Percentiles rank a stretch among this genome's conserved stretches.
These are phyloP conservation scores for Linaria vulgaris DNA, from an alignment of 257 asterid genomes.

Conservation along the genomic window DNA sequence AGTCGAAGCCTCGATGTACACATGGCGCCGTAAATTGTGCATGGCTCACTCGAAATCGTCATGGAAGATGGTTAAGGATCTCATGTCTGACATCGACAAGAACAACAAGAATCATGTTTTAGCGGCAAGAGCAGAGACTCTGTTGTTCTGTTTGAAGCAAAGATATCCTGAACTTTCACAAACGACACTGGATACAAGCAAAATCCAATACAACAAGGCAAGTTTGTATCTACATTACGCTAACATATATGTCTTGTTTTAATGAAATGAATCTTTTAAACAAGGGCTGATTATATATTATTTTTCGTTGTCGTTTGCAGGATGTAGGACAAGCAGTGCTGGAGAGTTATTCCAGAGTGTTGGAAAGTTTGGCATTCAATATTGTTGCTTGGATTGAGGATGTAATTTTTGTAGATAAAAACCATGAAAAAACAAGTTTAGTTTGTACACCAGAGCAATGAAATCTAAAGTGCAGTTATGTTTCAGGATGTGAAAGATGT, in stretches of 20 bases:
- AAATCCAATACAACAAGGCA: slow-evolving; percentile 80
- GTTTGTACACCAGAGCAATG: slow-evolving; percentile 14
- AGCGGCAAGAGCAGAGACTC: slow-evolving; percentile 67
- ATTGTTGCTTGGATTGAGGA: slow-evolving; percentile 83
- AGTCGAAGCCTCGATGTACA: slow-evolving; percentile 74
- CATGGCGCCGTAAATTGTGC: slow-evolving; percentile 73
- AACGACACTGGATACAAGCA: slow-evolving; percentile 75
- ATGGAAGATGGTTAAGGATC: slow-evolving; percentile 75
- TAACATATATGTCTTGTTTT: too few species aligned
- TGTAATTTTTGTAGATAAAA: slow-evolving; percentile 60
- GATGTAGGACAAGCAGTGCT: slow-evolving; percentile 84
- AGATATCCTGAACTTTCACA: slow-evolving; percentile 80
- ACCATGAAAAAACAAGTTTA: slow-evolving; percentile 48
- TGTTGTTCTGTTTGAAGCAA: slow-evolving; percentile 70
- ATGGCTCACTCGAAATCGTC: slow-evolving; percentile 65
- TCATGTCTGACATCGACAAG: slow-evolving; percentile 63
- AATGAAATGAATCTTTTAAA: too few species aligned
- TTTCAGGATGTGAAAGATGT: slow-evolving; percentile 24
- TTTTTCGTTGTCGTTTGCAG: slow-evolving; percentile 36
- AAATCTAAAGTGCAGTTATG: background rate
- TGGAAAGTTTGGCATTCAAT: slow-evolving; percentile 82
- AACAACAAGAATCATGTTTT: slow-evolving; percentile 60
- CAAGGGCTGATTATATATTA: too few species aligned
- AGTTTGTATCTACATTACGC: background rate
- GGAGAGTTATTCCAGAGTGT: slow-evolving; percentile 83